phyloP scores from a whole-genome alignment of 805 yeast species.

The Cyberlindnera xylosilytica region DNA sequence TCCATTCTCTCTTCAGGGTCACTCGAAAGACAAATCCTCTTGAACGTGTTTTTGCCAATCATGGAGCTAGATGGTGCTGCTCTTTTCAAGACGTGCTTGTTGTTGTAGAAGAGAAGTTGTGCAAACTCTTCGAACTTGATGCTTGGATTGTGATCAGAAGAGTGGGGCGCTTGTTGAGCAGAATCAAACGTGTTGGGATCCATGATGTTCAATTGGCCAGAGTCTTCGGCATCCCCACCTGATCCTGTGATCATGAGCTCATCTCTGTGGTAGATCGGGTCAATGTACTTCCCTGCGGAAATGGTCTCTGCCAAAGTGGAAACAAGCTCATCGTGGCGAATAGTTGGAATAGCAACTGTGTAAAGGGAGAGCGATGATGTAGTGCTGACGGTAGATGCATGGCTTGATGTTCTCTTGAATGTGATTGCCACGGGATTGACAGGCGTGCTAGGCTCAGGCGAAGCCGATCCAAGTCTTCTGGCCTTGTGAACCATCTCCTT shows the following conservation, averaged over 20 bases:
- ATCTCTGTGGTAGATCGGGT: background rate
- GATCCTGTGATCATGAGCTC: no score
- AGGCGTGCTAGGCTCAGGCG: no score
- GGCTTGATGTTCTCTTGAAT: background rate
- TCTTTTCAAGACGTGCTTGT: background rate
- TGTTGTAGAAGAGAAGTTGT: slow-evolving; percentile 4
- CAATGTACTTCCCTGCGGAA: slow-evolving; percentile 4
- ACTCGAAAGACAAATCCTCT: background rate
- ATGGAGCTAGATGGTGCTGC: background rate
- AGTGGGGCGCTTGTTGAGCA: background rate
- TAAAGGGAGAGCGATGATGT: slow-evolving; percentile 3
- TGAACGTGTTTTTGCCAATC: no score
- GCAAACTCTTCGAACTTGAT: slow-evolving; percentile 8
- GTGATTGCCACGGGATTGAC: background rate
- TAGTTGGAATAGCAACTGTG: slow-evolving; percentile 6
- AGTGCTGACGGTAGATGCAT: background rate
- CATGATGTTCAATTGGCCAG: background rate
- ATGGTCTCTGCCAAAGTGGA: slow-evolving; percentile 6
- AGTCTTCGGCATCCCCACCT: background rate
- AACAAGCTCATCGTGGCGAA: slow-evolving; percentile 2
- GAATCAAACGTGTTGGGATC: background rate
- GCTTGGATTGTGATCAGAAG: background rate
- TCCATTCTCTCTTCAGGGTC: background rate
- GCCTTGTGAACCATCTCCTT: no score
- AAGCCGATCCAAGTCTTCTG: no score